These are phyloP conservation scores for Colletotrichum filicis DNA, from an alignment of 2,329 filamentous ascomycete species.

Conservation along the genomic window DNA sequence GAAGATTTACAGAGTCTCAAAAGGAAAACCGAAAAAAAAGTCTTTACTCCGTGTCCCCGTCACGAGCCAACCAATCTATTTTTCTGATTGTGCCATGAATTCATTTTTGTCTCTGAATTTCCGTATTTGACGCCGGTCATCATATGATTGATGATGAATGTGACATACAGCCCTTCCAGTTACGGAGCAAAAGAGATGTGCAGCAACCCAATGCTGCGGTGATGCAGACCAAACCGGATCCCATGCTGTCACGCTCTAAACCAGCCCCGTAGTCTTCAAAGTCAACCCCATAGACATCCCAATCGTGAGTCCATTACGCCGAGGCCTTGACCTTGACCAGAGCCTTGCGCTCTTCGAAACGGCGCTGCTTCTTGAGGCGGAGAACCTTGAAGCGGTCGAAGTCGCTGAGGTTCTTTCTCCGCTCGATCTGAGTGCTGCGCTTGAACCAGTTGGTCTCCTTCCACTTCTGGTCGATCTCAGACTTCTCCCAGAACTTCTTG, in stretches of 20 bases:
- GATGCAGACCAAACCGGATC: constrained; percentile 55
- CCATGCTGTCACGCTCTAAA: constrained; percentile 42
- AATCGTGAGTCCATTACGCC: constrained; percentile 64
- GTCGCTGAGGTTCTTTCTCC: constrained; percentile 92
- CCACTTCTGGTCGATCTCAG: constrained; percentile 94
- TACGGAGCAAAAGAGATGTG: constrained; percentile 67
- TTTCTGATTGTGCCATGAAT: constrained; percentile 43
- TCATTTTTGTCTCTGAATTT: constrained; percentile 63
- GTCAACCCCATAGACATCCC: constrained; percentile 33
- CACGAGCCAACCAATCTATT: constrained; percentile 36
- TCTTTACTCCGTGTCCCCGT: constrained; percentile 35
- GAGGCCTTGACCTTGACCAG: constrained; percentile 91
- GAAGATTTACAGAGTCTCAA: constrained; percentile 30
- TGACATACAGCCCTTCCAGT: constrained; percentile 73
- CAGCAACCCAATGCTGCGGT: constrained; percentile 66
- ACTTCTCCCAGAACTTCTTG: constrained; percentile 90
- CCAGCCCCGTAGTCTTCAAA: constrained; percentile 36
- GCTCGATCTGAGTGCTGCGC: constrained; percentile 86
- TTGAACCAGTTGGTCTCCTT: constrained; percentile 92
- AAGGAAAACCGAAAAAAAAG: constrained; percentile 24
- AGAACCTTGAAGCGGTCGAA: constrained; percentile 99
- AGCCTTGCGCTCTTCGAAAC: constrained; percentile 97
- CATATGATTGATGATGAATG: constrained; percentile 59
- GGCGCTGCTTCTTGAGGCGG: constrained; percentile 99
- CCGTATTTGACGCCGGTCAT: constrained; percentile 75